Evolutionary conservation across 441 rosid species (phyloP).

Genomic region (Metrosideros polymorpha): DNA sequence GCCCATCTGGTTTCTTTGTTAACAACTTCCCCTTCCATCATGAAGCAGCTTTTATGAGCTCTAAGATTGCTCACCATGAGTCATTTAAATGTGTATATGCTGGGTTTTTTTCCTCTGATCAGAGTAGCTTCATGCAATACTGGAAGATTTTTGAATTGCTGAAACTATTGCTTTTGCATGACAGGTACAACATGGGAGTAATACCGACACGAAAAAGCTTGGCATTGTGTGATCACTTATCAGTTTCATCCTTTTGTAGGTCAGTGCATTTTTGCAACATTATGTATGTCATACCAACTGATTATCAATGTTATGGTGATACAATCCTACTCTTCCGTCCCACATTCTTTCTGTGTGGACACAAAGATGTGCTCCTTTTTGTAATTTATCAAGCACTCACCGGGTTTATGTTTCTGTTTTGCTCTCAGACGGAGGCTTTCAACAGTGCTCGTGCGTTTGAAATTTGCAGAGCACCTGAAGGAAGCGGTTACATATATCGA

Average conservation of each 20-base stretch:
- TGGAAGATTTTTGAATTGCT: neutral
- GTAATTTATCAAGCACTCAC: neutral
- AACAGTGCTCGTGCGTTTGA: slow-evolving; percentile 47
- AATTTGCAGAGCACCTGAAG: slow-evolving; percentile 82
- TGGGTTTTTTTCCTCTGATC: neutral
- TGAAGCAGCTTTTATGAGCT: neutral
- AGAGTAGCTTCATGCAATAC: neutral
- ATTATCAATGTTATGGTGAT: neutral
- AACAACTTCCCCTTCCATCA: neutral
- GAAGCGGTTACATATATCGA: slow-evolving; percentile 89
- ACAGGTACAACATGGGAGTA: slow-evolving; percentile 93
- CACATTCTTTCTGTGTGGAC: neutral
- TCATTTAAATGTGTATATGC: neutral
- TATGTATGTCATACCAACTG: neutral
- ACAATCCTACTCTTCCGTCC: neutral
- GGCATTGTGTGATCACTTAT: slow-evolving; percentile 65
- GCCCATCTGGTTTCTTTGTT: neutral
- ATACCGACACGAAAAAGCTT: slow-evolving; percentile 85
- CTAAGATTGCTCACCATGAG: neutral
- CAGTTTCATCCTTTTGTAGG: slow-evolving; percentile 87
- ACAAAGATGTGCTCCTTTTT: neutral
- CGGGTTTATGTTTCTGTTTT: neutral
- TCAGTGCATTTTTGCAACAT: slow-evolving; percentile 8
- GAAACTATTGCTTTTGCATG: neutral
- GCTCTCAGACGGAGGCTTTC: slow-evolving; percentile 71